Percentiles rank a stretch among this genome's conserved stretches.
phyloP scores from a whole-genome alignment of 177 flowering plant genomes.

The Tripterygium wilfordii region DNA sequence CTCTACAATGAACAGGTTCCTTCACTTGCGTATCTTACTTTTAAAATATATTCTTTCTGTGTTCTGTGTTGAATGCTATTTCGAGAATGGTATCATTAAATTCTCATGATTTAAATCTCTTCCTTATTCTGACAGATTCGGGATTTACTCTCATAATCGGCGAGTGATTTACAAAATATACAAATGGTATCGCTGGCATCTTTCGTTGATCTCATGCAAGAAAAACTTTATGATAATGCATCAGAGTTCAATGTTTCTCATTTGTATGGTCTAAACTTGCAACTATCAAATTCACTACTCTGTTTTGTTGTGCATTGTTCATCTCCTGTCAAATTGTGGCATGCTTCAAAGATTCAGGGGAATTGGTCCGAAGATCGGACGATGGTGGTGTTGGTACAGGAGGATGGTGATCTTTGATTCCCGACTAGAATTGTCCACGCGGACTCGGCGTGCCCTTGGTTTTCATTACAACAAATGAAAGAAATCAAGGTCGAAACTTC shows the following conservation, averaged over 20 bases:
- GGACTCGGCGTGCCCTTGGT: constrained; percentile 30
- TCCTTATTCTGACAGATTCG: constrained; percentile 38
- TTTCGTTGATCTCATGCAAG: constrained; percentile 62
- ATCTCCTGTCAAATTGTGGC: too few species aligned
- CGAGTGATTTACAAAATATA: constrained; percentile 36
- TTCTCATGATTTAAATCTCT: constrained; percentile 9
- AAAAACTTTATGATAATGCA: constrained; percentile 63
- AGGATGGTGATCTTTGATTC: constrained; percentile 1
- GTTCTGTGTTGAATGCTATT: background rate
- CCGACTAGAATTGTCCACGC: constrained; percentile 36
- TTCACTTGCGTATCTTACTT: constrained; percentile 2
- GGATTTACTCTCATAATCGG: constrained; percentile 72
- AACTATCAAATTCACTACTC: background rate
- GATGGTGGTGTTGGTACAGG: background rate
- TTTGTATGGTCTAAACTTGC: constrained; percentile 56
- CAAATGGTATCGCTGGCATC: constrained; percentile 51
- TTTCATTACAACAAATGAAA: constrained; percentile 39
- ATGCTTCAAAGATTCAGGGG: too few species aligned
- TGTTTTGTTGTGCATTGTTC: too few species aligned
- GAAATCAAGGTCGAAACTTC: constrained; percentile 38
- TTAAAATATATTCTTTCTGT: constrained; percentile 1
- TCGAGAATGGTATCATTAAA: background rate
- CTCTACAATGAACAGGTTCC: constrained; percentile 92
- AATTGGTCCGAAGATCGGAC: too few species aligned
- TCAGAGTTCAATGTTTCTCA: constrained; percentile 72